These are phyloP conservation scores for Phytomonas sp. DNA, from an alignment of 208 protist species.

Conservation along the genomic window DNA sequence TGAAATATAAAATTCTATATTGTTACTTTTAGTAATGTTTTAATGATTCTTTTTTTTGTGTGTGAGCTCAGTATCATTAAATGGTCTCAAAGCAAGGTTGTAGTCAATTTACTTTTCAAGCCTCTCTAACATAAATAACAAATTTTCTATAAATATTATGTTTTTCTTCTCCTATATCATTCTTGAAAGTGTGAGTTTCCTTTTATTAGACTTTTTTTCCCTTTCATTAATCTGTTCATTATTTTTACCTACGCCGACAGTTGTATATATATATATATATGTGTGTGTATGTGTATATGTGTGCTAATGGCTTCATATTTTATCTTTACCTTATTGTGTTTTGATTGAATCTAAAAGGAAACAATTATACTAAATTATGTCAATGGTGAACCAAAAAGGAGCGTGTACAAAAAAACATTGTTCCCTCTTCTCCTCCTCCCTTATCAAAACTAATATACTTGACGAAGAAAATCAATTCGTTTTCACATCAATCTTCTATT, in stretches of 20 bases:
- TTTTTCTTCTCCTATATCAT: conserved; percentile 9
- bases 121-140: not conserved
- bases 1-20: not conserved
- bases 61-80: not conserved
- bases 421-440: not conserved
- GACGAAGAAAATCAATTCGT: not conserved
- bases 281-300: conserved; percentile 7
- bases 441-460: conserved; percentile 5
- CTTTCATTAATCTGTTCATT: conserved; percentile 2
- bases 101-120: not conserved
- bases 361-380: not conserved
- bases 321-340: conserved; percentile 1
- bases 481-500: not conserved
- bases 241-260: not conserved
- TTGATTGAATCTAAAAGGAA: conserved; percentile 4
- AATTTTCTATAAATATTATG: conserved; percentile 6
- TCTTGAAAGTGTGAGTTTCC: conserved; percentile 3
- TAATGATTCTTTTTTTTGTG: conserved; percentile 5
- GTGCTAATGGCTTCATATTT: conserved; percentile 1
- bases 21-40: conserved; percentile 8
- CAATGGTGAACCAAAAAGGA: not conserved
- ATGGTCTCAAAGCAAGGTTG: not conserved
- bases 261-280: conserved; percentile 7
- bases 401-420: not conserved
- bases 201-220: conserved; percentile 7